Conservation (phyloP, 805 yeast genomes). For the Candida vaughaniae region DNA sequence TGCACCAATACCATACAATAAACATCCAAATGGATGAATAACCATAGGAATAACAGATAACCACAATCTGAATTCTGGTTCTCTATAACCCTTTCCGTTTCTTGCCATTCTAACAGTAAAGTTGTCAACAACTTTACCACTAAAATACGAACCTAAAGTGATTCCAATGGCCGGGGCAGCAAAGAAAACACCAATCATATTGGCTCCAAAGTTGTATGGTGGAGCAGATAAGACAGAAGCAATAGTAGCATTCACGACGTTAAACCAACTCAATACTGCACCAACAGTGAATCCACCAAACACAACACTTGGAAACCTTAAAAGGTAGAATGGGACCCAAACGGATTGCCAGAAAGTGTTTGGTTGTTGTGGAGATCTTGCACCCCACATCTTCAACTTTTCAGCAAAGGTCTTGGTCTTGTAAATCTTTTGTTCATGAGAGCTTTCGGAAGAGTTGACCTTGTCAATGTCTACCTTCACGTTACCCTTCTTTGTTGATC, state of each 20-base stretch:
- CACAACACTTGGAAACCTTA: conserved; percentile 18
- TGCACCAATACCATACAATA: conserved; percentile 26
- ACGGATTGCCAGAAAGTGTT: conserved; percentile 12
- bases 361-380: conserved; percentile 10
- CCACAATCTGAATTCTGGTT: conserved; percentile 16
- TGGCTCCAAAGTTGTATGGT: conserved; percentile 9
- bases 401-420: conserved; percentile 9
- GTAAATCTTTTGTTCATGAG: conserved; percentile 2
- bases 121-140: conserved; percentile 16
- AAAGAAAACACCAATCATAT: conserved; percentile 14
- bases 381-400: conserved; percentile 15
- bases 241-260: conserved; percentile 23
- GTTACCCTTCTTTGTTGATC: background rate
- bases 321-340: conserved; percentile 19
- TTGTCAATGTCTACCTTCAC: conserved; percentile 6
- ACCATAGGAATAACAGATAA: conserved; percentile 14
- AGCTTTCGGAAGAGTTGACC: background rate
- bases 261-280: conserved; percentile 21
- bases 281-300: conserved; percentile 23
- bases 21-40: conserved; percentile 15
- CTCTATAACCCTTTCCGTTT: conserved; percentile 13
- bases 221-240: conserved; percentile 18
- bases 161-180: conserved; percentile 14
- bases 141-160: conserved; percentile 12
- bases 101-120: conserved; percentile 12